Conservation (phyloP, 2,329 filamentous ascomycete species). For the Rutstroemia sp. region DNA sequence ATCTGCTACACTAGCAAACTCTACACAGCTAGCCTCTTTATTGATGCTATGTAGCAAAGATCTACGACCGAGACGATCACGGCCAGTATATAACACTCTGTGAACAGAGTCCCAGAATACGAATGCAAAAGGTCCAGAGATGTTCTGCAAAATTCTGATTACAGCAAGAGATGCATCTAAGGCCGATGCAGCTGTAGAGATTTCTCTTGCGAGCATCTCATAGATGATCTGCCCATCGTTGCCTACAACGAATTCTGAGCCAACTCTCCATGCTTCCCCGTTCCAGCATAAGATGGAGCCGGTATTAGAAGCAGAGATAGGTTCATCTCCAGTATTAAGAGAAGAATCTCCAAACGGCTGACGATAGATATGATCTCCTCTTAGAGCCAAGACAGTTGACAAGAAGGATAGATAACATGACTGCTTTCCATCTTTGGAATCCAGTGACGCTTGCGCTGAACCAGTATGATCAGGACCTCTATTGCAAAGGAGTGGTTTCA, state of each 20-base stretch:
- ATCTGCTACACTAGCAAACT: slow-evolving; percentile 66
- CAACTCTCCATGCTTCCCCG: slow-evolving; percentile 84
- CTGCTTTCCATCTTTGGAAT: slow-evolving; percentile 22
- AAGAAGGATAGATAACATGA: slow-evolving; percentile 53
- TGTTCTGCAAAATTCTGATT: slow-evolving; percentile 46
- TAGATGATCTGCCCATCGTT: slow-evolving; percentile 77
- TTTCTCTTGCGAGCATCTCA: slow-evolving; percentile 41
- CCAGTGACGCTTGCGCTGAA: slow-evolving; percentile 31
- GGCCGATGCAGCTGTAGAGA: slow-evolving; percentile 12
- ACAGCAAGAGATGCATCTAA: slow-evolving; percentile 31
- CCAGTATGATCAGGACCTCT: slow-evolving; percentile 55
- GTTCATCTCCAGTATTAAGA: not conserved
- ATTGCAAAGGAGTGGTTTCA: slow-evolving; percentile 43
- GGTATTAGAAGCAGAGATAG: slow-evolving; percentile 26
- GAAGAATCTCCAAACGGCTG: slow-evolving; percentile 62
- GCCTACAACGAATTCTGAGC: slow-evolving; percentile 47
- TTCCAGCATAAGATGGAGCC: slow-evolving; percentile 87
- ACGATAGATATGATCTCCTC: slow-evolving; percentile 60
- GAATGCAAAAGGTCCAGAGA: slow-evolving; percentile 85
- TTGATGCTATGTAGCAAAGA: slow-evolving; percentile 61
- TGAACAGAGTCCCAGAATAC: slow-evolving; percentile 65
- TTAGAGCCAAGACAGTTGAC: slow-evolving; percentile 85
- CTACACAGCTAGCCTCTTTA: slow-evolving; percentile 37
- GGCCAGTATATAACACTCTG: slow-evolving; percentile 66
- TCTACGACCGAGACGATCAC: slow-evolving; percentile 80